phyloP scores from a whole-genome alignment of 1,284 basidiomycete species.

The Cryptococcus sp. region DNA sequence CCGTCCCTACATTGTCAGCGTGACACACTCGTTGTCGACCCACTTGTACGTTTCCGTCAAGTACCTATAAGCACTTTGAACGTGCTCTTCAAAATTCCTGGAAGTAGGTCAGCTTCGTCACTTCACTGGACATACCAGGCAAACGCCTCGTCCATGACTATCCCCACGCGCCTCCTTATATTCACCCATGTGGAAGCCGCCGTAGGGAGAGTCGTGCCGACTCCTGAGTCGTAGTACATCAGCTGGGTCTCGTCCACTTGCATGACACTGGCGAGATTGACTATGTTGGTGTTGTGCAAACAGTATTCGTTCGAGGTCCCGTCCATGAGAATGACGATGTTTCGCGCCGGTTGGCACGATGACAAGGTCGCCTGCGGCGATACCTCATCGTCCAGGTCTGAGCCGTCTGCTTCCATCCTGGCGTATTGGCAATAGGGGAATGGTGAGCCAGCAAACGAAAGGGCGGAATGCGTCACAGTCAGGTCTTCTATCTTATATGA shows the following conservation, averaged over 20 bases:
- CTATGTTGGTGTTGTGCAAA: slow-evolving; percentile 30
- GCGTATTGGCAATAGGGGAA: too few relatives aligned
- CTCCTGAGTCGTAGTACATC: slow-evolving; percentile 29
- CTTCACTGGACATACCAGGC: slow-evolving; percentile 18
- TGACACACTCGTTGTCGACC: neutral
- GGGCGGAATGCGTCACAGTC: too few relatives aligned
- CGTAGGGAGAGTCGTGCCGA: slow-evolving; percentile 17
- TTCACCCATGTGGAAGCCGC: slow-evolving; percentile 3
- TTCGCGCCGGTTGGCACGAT: slow-evolving; percentile 8
- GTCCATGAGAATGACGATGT: slow-evolving; percentile 36
- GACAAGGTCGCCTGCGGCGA: too few relatives aligned
- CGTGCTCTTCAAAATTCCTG: slow-evolving; percentile 28
- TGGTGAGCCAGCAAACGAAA: too few relatives aligned
- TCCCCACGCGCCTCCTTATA: slow-evolving; percentile 10
- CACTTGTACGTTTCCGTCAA: slow-evolving; percentile 30
- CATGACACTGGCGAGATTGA: slow-evolving; percentile 28
- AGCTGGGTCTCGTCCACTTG: slow-evolving; percentile 23
- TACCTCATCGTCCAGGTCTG: too few relatives aligned
- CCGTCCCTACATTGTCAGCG: slow-evolving; percentile 21
- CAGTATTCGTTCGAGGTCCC: slow-evolving; percentile 33
- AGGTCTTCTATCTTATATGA: too few relatives aligned
- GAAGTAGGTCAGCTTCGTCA: neutral
- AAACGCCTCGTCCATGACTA: slow-evolving; percentile 19
- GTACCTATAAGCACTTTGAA: slow-evolving; percentile 31
- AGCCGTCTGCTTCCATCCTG: too few relatives aligned